Conservation (phyloP, 306 rosid species). For the Cucurbita ficifolia region DNA sequence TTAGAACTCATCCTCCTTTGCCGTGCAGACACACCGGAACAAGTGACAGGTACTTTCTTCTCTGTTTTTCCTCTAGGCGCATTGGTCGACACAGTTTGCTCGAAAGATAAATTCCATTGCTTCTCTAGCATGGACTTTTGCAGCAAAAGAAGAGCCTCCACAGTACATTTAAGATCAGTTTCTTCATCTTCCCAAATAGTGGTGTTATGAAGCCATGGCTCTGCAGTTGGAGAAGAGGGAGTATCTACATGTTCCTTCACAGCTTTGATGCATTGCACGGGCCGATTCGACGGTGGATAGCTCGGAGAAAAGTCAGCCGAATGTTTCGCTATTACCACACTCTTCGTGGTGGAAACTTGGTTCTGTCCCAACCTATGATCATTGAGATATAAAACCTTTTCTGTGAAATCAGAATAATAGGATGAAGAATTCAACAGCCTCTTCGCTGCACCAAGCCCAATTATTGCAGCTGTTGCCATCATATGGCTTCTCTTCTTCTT, state of each 20-base stretch:
- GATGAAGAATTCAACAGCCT: slow-evolving; percentile 68
- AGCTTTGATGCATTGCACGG: slow-evolving; percentile 46
- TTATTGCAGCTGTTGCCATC: slow-evolving; percentile 88
- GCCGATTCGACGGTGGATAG: slow-evolving; percentile 25
- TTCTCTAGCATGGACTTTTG: slow-evolving; percentile 93
- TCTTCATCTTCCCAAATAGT: slow-evolving; percentile 36
- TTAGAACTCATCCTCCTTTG: slow-evolving; percentile 58
- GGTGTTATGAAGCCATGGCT: slow-evolving; percentile 30
- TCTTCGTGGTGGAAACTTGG: slow-evolving; percentile 39
- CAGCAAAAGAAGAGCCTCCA: slow-evolving; percentile 78
- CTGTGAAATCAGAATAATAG: slow-evolving; percentile 57
- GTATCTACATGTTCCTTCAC: slow-evolving; percentile 46
- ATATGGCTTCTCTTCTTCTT: slow-evolving; percentile 26
- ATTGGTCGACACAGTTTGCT: slow-evolving; percentile 22
- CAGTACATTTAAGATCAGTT: slow-evolving; percentile 40
- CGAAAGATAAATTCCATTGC: slow-evolving; percentile 80
- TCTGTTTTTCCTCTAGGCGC: slow-evolving; percentile 8
- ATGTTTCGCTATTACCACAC: slow-evolving; percentile 34
- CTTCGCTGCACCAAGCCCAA: slow-evolving; percentile 77
- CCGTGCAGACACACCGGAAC: slow-evolving; percentile 95
- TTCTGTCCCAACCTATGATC: slow-evolving; percentile 39
- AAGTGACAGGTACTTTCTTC: slow-evolving; percentile 45
- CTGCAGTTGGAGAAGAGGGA: slow-evolving; percentile 23
- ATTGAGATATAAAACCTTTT: slow-evolving; percentile 35
- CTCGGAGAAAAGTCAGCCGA: slow-evolving; percentile 36